These are phyloP conservation scores for Colletotrichum simmondsii DNA, from an alignment of 2,329 filamentous ascomycete genomes.

Conservation along the genomic window DNA sequence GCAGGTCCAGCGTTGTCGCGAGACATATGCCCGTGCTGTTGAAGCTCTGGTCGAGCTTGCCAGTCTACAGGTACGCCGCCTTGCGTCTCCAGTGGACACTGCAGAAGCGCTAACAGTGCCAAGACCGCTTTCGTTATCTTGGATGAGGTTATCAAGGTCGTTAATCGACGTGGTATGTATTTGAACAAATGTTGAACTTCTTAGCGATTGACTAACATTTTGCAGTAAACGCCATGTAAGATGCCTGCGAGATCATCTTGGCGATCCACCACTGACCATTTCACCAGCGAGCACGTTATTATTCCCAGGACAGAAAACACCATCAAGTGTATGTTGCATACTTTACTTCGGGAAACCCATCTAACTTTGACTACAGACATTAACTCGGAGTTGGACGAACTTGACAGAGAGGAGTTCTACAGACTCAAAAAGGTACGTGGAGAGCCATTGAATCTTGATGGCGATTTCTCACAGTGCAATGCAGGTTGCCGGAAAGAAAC, in stretches of 20 bases:
- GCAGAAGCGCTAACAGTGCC: slow-evolving; percentile 18
- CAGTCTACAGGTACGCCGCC: slow-evolving; percentile 76
- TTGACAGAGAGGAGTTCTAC: slow-evolving; percentile 98
- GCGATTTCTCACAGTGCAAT: slow-evolving; percentile 3
- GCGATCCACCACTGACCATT: slow-evolving; percentile 36
- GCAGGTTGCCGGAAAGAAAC: slow-evolving; percentile 82
- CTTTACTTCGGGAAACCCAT: not conserved
- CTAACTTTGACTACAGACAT: slow-evolving; percentile 71
- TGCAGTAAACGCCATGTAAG: slow-evolving; percentile 90
- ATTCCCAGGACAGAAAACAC: slow-evolving; percentile 98
- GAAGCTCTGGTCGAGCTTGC: slow-evolving; percentile 96
- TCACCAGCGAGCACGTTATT: slow-evolving; percentile 83
- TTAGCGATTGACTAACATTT: slow-evolving; percentile 4
- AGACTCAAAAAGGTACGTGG: slow-evolving; percentile 81
- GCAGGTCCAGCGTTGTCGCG: slow-evolving; percentile 92
- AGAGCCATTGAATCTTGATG: no score
- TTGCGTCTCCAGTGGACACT: not conserved
- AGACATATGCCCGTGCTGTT: slow-evolving; percentile 95
- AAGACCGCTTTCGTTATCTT: slow-evolving; percentile 96
- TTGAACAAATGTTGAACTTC: slow-evolving; percentile 4
- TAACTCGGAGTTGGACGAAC: slow-evolving; percentile 96
- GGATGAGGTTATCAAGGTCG: slow-evolving; percentile 99
- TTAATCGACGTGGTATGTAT: slow-evolving; percentile 86
- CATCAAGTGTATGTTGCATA: slow-evolving; percentile 81
- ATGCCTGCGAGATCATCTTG: no score